These are phyloP conservation scores for Lactarius tabidus DNA, from an alignment of 768 basidiomycete genomes.

Conservation along the genomic window DNA sequence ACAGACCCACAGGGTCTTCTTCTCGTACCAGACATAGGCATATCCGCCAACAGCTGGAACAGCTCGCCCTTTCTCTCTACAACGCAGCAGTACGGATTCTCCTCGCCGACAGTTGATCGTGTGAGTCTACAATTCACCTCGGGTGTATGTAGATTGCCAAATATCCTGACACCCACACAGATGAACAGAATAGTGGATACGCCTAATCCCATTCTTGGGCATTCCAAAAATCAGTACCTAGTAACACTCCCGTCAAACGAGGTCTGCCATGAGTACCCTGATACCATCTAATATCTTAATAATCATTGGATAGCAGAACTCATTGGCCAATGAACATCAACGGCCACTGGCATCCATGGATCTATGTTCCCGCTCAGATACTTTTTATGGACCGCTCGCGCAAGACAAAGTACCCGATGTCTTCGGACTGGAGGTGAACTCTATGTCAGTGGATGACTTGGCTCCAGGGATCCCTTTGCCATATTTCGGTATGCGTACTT, in stretches of 20 bases:
- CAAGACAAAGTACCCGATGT: neutral
- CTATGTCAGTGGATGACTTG: neutral
- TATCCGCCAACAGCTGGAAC: neutral
- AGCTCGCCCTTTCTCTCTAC: neutral
- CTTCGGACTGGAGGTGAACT: neutral
- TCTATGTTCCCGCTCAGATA: neutral
- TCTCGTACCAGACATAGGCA: neutral
- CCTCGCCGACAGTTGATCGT: neutral
- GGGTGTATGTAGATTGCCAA: neutral
- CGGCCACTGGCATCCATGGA: neutral
- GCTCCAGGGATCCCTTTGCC: neutral
- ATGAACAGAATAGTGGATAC: neutral
- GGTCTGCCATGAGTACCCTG: neutral
- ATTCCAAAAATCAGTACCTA: neutral
- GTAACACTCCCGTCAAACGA: neutral
- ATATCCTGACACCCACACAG: neutral
- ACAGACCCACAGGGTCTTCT: neutral
- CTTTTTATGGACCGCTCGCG: neutral
- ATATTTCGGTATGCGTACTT: neutral
- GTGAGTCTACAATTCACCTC: neutral
- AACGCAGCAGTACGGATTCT: neutral
- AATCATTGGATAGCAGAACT: neutral
- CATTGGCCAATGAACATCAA: neutral
- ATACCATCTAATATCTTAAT: neutral
- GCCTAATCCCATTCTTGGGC: neutral